Evolutionary conservation across 2,329 filamentous ascomycete genomes (phyloP).

Genomic region (Fusarium pseudoanthophilum): DNA sequence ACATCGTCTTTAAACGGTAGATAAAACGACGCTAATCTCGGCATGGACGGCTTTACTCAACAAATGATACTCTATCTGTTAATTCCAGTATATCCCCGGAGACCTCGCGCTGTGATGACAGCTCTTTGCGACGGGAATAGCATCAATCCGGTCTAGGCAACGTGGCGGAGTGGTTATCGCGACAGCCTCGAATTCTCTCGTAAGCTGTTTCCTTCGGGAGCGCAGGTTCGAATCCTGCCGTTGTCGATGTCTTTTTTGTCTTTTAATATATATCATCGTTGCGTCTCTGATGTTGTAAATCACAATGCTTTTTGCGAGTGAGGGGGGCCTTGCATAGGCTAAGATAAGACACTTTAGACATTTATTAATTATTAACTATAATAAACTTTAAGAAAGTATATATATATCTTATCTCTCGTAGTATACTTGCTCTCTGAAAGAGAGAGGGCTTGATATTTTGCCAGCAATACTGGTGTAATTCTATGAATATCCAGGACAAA

Average conservation of each 20-base stretch:
- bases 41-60: neutral
- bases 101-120: neutral
- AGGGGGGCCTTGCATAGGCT: neutral
- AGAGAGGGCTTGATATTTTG: too few relatives aligned
- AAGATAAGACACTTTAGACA: too few relatives aligned
- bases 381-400: neutral
- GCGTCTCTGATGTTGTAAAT: neutral
- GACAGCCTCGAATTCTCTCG: neutral
- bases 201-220: constrained; percentile 1
- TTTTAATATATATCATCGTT: neutral
- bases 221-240: constrained; percentile 9
- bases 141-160: neutral
- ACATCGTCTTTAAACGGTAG: neutral
- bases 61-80: too few relatives aligned
- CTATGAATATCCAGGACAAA: neutral
- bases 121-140: neutral
- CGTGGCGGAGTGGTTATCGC: constrained; percentile 11
- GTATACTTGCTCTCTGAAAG: neutral
- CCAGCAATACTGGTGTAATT: neutral
- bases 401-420: neutral
- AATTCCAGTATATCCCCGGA: rapidly evolving
- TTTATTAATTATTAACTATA: too few relatives aligned
- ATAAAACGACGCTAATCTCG: neutral
- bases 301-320: neutral
- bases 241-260: neutral